Conservation (phyloP, 176 grass and related monocot genomes). For the Chloris gayana region DNA sequence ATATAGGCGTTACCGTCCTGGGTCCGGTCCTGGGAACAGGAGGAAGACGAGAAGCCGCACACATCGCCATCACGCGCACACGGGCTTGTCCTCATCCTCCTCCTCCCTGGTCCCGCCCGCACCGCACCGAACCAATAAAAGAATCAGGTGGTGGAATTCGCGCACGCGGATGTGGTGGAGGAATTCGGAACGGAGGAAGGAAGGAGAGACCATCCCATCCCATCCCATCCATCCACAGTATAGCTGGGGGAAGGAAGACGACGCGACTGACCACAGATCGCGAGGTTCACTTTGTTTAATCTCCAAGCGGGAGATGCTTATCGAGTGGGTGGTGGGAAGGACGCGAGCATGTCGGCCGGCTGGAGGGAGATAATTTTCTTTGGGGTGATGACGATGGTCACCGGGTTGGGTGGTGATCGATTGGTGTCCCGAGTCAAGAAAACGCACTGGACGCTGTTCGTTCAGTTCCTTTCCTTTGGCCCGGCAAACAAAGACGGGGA, state of each 20-base stretch:
- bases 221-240: too few relatives aligned
- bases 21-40: not conserved
- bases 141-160: not conserved
- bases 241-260: not conserved
- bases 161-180: slow-evolving; percentile 41
- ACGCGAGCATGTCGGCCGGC: slow-evolving; percentile 47
- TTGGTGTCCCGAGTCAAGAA: slow-evolving; percentile 25
- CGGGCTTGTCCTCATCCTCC: slow-evolving; percentile 17
- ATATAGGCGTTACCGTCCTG: slow-evolving; percentile 2
- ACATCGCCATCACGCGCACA: not conserved
- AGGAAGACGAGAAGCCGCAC: not conserved
- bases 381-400: slow-evolving; percentile 13
- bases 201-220: not conserved
- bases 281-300: not conserved
- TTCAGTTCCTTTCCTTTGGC: not conserved
- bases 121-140: not conserved
- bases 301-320: not conserved
- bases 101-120: slow-evolving; percentile 29
- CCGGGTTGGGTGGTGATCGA: slow-evolving; percentile 22
- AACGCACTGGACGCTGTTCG: not conserved
- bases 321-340: slow-evolving; percentile 38
- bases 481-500: not conserved
- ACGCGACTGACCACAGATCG: not conserved
- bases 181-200: not conserved
- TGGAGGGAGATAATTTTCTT: not conserved